Evolutionary conservation across 2,329 filamentous ascomycete species (phyloP).

Genomic region (Blastomyces parvus): DNA sequence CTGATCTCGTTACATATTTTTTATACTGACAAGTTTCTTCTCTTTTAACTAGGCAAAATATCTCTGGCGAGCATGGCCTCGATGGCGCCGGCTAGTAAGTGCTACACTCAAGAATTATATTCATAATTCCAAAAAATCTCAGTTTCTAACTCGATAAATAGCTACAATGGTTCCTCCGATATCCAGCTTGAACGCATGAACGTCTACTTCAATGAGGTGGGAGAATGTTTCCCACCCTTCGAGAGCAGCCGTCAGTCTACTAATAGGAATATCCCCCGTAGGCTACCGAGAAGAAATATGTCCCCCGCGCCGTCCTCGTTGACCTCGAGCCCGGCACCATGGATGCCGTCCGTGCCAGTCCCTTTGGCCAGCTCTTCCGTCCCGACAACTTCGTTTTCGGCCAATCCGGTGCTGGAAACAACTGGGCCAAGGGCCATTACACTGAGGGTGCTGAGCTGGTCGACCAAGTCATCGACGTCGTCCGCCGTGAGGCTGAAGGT

Average conservation of each 20-base stretch:
- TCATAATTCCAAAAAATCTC: neutral
- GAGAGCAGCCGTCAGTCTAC: conserved; percentile 3
- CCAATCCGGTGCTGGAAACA: conserved; percentile 99
- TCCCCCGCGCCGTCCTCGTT: conserved; percentile 97
- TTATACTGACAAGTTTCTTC: conserved; percentile 31
- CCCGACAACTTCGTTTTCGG: conserved; percentile 99
- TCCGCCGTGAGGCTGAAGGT: conserved; percentile 96
- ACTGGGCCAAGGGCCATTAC: conserved; percentile 99
- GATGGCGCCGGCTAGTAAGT: conserved; percentile 93
- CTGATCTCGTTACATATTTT: conserved; percentile 10
- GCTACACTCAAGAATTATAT: conserved; percentile 2
- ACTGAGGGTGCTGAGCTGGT: conserved; percentile 99
- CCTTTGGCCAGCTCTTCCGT: conserved; percentile 98
- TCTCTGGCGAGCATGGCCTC: conserved; percentile 88
- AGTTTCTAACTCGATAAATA: conserved; percentile 34
- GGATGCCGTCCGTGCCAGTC: conserved; percentile 96
- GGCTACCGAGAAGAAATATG: conserved; percentile 98
- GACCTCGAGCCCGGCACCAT: conserved; percentile 99
- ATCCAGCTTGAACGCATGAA: conserved; percentile 99
- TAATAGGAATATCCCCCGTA: conserved; percentile 30
- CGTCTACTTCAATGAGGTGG: conserved; percentile 95
- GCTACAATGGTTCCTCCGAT: conserved; percentile 96
- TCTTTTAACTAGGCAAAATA: conserved; percentile 54
- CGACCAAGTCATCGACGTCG: conserved; percentile 95
- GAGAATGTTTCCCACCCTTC: conserved; percentile 19